Percentiles rank a stretch among this genome's conserved stretches.
Conservation (phyloP, 257 asterid genomes). For the Nicotiana noctiflora region DNA sequence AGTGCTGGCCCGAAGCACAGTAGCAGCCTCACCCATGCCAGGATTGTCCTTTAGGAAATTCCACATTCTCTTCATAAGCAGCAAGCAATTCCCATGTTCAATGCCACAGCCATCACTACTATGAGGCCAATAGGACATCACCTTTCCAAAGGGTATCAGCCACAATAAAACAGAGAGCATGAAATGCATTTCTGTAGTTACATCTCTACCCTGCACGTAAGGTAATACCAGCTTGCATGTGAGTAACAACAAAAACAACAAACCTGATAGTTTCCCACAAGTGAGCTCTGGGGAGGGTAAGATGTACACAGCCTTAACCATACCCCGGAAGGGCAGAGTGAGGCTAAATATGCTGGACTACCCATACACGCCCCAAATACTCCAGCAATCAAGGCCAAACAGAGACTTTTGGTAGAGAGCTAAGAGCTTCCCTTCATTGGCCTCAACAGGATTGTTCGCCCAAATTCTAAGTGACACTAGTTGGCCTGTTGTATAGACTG, state of each 20-base stretch:
- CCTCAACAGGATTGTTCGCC: conserved; percentile 72
- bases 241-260: conserved; percentile 24
- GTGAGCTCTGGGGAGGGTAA: no score
- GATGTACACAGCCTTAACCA: no score
- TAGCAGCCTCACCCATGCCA: conserved; percentile 64
- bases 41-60: conserved; percentile 58
- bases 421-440: conserved; percentile 78
- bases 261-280: no score
- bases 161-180: conserved; percentile 65
- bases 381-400: conserved; percentile 87
- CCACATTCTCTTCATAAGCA: conserved; percentile 81
- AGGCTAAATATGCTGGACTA: conserved; percentile 89
- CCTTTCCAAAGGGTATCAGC: conserved; percentile 93
- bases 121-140: conserved; percentile 59
- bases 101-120: conserved; percentile 97
- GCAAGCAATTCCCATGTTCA: conserved; percentile 96
- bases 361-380: conserved; percentile 83
- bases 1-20: conserved; percentile 69
- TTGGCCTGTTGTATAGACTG: conserved; percentile 89
- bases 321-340: no score
- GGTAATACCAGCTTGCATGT: conserved; percentile 97
- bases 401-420: conserved; percentile 82
- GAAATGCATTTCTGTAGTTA: conserved; percentile 68
- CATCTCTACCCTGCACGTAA: conserved; percentile 72
- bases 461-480: conserved; percentile 81